Percentiles rank a stretch among this genome's conserved stretches.
These are phyloP conservation scores for Adansonia rubrostipa DNA, from an alignment of 441 rosid genomes.

Conservation along the genomic window DNA sequence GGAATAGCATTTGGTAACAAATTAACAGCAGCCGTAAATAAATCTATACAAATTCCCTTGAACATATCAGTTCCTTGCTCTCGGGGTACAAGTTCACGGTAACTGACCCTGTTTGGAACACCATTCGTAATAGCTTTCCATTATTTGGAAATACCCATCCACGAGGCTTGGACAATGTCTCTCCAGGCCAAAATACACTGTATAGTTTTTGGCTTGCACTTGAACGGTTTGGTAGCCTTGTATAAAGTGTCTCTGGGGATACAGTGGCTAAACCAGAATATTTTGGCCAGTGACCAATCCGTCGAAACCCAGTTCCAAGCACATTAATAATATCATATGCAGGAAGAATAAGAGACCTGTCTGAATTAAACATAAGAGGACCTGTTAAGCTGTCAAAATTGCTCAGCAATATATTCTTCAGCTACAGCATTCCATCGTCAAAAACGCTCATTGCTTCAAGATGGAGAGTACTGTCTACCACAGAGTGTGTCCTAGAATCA, in stretches of 20 bases:
- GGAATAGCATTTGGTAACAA: slow-evolving; percentile 87
- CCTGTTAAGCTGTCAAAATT: slow-evolving; percentile 80
- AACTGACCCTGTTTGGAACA: slow-evolving; percentile 75
- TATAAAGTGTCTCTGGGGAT: slow-evolving; percentile 64
- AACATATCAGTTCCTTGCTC: slow-evolving; percentile 58
- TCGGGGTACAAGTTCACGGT: slow-evolving; percentile 70
- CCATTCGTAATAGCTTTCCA: slow-evolving; percentile 79
- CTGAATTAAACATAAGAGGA: slow-evolving; percentile 57
- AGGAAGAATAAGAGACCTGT: slow-evolving; percentile 56
- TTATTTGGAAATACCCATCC: slow-evolving; percentile 93
- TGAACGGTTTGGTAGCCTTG: slow-evolving; percentile 59
- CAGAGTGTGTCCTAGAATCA: slow-evolving; percentile 56
- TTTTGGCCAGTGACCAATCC: slow-evolving; percentile 89
- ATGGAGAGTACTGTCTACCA: slow-evolving; percentile 54
- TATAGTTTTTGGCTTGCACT: slow-evolving; percentile 53
- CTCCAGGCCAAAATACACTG: slow-evolving; percentile 89
- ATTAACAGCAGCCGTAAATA: slow-evolving; percentile 73
- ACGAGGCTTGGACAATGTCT: slow-evolving; percentile 63
- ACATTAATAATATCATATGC: slow-evolving; percentile 86
- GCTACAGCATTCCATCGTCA: slow-evolving; percentile 58
- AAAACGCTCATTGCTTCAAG: slow-evolving; percentile 72
- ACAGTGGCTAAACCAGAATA: slow-evolving; percentile 70
- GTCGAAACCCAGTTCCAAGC: slow-evolving; percentile 74
- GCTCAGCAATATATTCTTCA: slow-evolving; percentile 59
- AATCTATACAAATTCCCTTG: slow-evolving; percentile 91